These are phyloP conservation scores for Lachancea sp. DNA, from an alignment of 805 yeast genomes.

Conservation along the genomic window DNA sequence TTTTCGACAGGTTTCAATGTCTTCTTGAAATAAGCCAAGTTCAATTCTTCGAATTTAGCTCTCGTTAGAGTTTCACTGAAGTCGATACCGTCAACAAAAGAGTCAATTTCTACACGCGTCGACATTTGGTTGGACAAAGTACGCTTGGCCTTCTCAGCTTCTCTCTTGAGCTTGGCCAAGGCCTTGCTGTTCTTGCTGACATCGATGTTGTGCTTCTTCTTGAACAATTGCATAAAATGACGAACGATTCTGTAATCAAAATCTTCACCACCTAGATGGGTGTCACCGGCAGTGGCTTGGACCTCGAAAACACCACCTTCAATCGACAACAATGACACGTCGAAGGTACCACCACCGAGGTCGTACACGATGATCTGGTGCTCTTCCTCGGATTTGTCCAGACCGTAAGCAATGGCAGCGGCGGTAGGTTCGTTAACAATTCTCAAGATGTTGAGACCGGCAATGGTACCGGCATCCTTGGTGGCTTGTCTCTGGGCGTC, in stretches of 20 bases:
- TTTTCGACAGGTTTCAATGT: conserved; percentile 95
- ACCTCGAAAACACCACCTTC: conserved; percentile 92
- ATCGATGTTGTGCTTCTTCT: conserved; percentile 88
- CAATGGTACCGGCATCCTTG: conserved; percentile 88
- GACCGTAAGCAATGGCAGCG: conserved; percentile 95
- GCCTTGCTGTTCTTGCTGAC: conserved; percentile 77
- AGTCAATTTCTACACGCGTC: conserved; percentile 92
- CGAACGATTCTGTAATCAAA: conserved; percentile 84
- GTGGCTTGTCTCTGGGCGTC: conserved; percentile 95
- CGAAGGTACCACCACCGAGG: conserved; percentile 97
- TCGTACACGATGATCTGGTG: conserved; percentile 88
- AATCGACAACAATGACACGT: conserved; percentile 80
- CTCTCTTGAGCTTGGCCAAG: conserved; percentile 89
- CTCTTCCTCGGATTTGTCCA: conserved; percentile 76
- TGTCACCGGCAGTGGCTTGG: conserved; percentile 91
- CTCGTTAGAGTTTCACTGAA: conserved; percentile 92
- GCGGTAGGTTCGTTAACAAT: conserved; percentile 94
- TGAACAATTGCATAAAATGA: conserved; percentile 80
- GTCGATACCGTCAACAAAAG: conserved; percentile 90
- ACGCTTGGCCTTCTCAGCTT: conserved; percentile 97
- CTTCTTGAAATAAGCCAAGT: conserved; percentile 86
- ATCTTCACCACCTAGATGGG: conserved; percentile 97
- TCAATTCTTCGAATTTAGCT: conserved; percentile 96
- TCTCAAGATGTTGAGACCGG: conserved; percentile 82
- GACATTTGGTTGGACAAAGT: conserved; percentile 92